Evolutionary conservation across 2,329 filamentous ascomycete genomes (phyloP).

Genomic region (Microascus cirrosus): DNA sequence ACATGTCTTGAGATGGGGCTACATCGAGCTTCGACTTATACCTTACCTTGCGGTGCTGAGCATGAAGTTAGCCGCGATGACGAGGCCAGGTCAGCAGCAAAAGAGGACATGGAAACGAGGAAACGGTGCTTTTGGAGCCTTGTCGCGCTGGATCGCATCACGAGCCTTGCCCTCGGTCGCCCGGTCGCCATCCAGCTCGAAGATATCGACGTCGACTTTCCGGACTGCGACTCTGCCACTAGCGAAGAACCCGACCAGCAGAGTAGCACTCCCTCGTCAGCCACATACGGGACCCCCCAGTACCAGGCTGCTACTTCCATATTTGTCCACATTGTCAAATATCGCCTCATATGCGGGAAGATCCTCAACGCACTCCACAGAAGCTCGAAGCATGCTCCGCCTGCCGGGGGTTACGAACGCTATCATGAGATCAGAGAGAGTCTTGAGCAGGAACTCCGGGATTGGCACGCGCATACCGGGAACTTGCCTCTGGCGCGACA

Average conservation of each 20-base stretch:
- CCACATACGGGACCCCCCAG: not conserved
- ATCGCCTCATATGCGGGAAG: not conserved
- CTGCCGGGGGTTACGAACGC: not conserved
- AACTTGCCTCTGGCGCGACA: not conserved
- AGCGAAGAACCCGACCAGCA: not conserved
- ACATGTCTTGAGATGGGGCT: not conserved
- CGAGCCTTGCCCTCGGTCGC: not conserved
- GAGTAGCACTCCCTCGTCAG: not conserved
- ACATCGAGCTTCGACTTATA: not conserved
- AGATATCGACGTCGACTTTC: not conserved
- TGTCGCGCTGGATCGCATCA: not conserved
- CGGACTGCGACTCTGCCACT: not conserved
- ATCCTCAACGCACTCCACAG: not conserved
- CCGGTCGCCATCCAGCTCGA: not conserved
- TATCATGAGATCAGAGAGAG: not conserved
- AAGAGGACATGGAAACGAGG: not conserved
- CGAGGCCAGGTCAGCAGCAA: not conserved
- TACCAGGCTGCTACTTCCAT: not conserved
- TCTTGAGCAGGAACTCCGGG: not conserved
- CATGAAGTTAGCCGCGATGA: not conserved
- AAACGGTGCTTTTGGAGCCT: not conserved
- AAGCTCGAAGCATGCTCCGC: not conserved
- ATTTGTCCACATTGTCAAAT: not conserved
- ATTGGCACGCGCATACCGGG: not conserved
- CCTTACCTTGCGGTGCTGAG: not conserved